These are phyloP conservation scores for Lecanosticta acicola DNA, from an alignment of 2,329 filamentous ascomycete genomes.

Conservation along the genomic window DNA sequence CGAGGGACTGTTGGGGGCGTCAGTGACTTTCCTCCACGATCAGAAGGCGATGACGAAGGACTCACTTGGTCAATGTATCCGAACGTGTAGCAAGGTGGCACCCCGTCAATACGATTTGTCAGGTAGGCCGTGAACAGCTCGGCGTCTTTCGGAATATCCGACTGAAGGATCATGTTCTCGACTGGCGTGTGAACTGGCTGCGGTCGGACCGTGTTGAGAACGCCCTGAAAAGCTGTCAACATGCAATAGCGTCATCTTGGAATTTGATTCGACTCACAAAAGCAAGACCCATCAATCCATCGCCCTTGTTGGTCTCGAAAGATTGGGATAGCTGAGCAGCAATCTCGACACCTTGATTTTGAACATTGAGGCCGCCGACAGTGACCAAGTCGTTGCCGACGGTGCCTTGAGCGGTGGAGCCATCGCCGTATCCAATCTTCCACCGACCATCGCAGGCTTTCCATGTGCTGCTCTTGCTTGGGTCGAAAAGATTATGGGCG, in stretches of 20 bases:
- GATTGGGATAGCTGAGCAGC: constrained; percentile 54
- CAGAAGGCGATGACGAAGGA: not conserved
- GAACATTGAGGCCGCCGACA: constrained; percentile 57
- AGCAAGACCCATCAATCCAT: constrained; percentile 63
- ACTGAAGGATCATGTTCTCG: constrained; percentile 61
- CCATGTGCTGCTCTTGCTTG: constrained; percentile 57
- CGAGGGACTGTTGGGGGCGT: constrained; percentile 42
- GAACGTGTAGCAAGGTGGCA: constrained; percentile 61
- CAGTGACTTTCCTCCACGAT: not conserved
- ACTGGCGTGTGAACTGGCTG: constrained; percentile 57
- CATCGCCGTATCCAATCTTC: constrained; percentile 64
- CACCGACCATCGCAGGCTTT: constrained; percentile 49
- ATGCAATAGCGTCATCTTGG: constrained; percentile 37
- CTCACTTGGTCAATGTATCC: constrained; percentile 56
- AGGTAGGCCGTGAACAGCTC: constrained; percentile 62
- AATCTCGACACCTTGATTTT: constrained; percentile 60
- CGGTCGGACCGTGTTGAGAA: constrained; percentile 36
- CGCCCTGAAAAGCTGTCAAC: constrained; percentile 37
- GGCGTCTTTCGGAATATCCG: constrained; percentile 48
- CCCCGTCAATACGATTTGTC: constrained; percentile 50
- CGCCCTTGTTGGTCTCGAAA: constrained; percentile 53
- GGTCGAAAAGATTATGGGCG: constrained; percentile 54
- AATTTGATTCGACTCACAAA: constrained; percentile 46
- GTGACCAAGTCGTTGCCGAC: constrained; percentile 60
- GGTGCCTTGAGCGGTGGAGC: constrained; percentile 58